Conservation (phyloP, 2,329 filamentous ascomycete species). For the Davidsoniella virescens region DNA sequence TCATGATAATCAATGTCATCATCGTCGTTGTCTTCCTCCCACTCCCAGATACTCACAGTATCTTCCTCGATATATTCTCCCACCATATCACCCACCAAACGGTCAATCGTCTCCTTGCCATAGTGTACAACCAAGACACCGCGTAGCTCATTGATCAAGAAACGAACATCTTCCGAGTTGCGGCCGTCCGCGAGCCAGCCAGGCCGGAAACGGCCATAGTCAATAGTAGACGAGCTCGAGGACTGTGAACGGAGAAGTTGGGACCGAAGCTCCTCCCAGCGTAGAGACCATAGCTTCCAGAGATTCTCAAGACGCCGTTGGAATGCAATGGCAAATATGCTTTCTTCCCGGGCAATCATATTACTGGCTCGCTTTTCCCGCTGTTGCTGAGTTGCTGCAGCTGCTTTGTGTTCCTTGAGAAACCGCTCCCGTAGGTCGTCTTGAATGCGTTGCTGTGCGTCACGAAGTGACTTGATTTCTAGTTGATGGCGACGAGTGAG, state of each 20-base stretch:
- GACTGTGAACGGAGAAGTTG: neutral
- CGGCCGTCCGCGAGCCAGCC: slow-evolving; percentile 7
- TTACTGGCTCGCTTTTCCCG: slow-evolving; percentile 9
- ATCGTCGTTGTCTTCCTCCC: slow-evolving; percentile 8
- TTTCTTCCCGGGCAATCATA: slow-evolving; percentile 9
- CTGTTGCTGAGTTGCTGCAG: slow-evolving; percentile 4
- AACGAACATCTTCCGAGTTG: neutral
- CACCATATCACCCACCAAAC: neutral
- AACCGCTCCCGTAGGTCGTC: slow-evolving; percentile 10
- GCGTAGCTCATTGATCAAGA: slow-evolving; percentile 5
- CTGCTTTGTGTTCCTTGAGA: slow-evolving; percentile 4
- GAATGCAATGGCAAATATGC: slow-evolving; percentile 8
- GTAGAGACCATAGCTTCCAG: slow-evolving; percentile 11
- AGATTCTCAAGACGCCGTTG: slow-evolving; percentile 3
- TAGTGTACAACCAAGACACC: slow-evolving; percentile 3
- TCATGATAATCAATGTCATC: slow-evolving; percentile 13
- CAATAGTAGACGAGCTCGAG: neutral
- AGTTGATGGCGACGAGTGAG: slow-evolving; percentile 2
- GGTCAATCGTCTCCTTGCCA: slow-evolving; percentile 11
- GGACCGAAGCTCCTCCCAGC: slow-evolving; percentile 10
- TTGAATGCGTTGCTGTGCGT: slow-evolving; percentile 11
- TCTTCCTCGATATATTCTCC: slow-evolving; percentile 1
- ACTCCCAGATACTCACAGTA: slow-evolving; percentile 10
- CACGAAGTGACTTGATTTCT: slow-evolving; percentile 10
- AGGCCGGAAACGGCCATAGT: slow-evolving; percentile 7